Percentiles rank a stretch among this genome's conserved stretches.
Conservation (phyloP, 768 basidiomycete species). For the Hygrocybe coccinea region DNA sequence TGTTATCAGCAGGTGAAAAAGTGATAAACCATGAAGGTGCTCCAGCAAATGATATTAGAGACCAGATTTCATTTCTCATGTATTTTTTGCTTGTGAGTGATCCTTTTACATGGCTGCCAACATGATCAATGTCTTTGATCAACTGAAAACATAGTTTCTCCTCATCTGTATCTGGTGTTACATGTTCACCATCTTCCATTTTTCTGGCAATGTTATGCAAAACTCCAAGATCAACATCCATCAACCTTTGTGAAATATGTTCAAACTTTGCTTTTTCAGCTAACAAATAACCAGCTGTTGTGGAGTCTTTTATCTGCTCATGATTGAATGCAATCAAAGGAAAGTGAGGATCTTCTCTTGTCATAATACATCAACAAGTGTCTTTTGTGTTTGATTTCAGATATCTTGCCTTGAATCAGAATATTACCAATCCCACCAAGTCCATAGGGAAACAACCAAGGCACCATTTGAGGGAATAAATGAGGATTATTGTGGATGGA, state of each 20-base stretch:
- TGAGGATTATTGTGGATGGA: slow-evolving; percentile 22
- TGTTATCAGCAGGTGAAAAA: too few species aligned
- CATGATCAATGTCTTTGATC: slow-evolving; percentile 30
- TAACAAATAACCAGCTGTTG: slow-evolving; percentile 25
- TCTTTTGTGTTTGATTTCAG: slow-evolving; percentile 21
- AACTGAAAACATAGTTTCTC: slow-evolving; percentile 34
- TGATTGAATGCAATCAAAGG: slow-evolving; percentile 28
- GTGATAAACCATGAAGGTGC: too few species aligned
- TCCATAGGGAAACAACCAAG: slow-evolving; percentile 40
- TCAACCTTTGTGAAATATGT: slow-evolving; percentile 19
- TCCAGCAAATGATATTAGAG: too few species aligned
- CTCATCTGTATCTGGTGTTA: slow-evolving; percentile 15
- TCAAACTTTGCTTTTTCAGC: slow-evolving; percentile 24
- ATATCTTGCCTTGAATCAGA: slow-evolving; percentile 1
- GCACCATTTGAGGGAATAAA: slow-evolving; percentile 30
- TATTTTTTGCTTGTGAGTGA: background rate
- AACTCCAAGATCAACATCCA: slow-evolving; percentile 17
- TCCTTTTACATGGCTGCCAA: slow-evolving; percentile 30
- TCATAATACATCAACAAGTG: slow-evolving; percentile 24
- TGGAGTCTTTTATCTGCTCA: slow-evolving; percentile 23
- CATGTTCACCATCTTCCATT: too few species aligned
- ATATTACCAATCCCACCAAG: slow-evolving; percentile 24
- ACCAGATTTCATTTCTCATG: background rate
- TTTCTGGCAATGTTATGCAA: slow-evolving; percentile 7
- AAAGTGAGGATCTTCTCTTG: slow-evolving; percentile 21